A percentile compares a stretch with the other conserved stretches of the same genome.
phyloP scores from a whole-genome alignment of 116 monocot genomes.

The Zostera marina region DNA sequence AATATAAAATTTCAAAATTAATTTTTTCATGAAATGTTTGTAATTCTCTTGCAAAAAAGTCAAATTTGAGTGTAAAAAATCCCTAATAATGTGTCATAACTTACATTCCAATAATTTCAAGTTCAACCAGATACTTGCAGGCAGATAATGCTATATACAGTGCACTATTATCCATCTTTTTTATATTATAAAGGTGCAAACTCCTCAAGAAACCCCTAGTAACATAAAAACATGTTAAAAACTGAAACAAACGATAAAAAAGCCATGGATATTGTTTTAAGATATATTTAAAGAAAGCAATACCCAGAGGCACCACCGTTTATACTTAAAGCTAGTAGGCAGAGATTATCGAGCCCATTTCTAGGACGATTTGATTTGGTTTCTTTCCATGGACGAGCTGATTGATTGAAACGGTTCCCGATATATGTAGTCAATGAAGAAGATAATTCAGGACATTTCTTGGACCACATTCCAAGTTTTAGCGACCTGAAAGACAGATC shows the following conservation, averaged over 20 bases:
- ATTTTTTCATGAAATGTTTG: background rate
- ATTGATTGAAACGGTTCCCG: conserved; percentile 13
- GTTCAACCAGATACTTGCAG: conserved; percentile 42
- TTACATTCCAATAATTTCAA: conserved; percentile 64
- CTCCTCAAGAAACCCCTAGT: conserved; percentile 49
- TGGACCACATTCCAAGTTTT: conserved; percentile 44
- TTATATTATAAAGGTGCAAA: conserved; percentile 56
- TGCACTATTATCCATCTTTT: conserved; percentile 39
- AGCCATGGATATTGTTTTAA: background rate
- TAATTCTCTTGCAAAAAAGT: background rate
- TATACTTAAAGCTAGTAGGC: conserved; percentile 41
- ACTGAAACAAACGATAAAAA: background rate
- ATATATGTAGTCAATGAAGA: conserved; percentile 11
- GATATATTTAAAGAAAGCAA: background rate
- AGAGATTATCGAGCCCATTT: conserved; percentile 54
- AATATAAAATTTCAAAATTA: background rate
- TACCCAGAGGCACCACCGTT: conserved; percentile 63
- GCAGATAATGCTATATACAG: conserved; percentile 39
- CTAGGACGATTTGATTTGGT: conserved; percentile 21
- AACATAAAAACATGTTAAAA: conserved; percentile 9
- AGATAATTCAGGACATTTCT: conserved; percentile 3
- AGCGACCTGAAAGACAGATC: conserved; percentile 28
- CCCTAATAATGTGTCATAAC: conserved; percentile 4
- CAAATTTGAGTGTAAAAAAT: background rate
- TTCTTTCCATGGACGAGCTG: conserved; percentile 28